phyloP scores from a whole-genome alignment of 768 basidiomycete genomes.

The Auricularia sp. region DNA sequence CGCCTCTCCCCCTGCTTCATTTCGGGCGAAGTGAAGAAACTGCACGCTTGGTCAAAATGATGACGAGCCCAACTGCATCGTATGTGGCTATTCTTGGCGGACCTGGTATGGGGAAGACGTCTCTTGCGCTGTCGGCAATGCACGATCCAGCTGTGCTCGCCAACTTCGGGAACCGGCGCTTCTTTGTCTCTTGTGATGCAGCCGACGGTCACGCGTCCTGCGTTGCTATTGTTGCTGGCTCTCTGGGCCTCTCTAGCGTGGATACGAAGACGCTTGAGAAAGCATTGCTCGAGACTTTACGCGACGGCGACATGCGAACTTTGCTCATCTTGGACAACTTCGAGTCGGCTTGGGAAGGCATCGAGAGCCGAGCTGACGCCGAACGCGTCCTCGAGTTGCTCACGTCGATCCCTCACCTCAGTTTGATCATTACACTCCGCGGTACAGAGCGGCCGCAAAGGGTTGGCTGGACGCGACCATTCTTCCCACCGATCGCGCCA shows the following conservation, averaged over 20 bases:
- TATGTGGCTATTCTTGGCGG: conserved; percentile 14
- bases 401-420: neutral
- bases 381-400: neutral
- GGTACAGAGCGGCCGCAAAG: neutral
- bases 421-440: neutral
- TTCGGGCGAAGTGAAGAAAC: neutral
- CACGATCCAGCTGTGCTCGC: conserved; percentile 15
- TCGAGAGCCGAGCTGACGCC: neutral
- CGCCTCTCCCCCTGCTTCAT: neutral
- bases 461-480: neutral
- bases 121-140: conserved; percentile 25
- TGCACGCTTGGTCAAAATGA: neutral
- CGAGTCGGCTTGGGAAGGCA: neutral
- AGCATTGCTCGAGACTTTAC: neutral
- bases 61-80: neutral
- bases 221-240: neutral
- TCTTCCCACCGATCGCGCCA: neutral
- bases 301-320: conserved; percentile 10
- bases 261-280: neutral
- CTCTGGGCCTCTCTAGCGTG: neutral
- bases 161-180: conserved; percentile 16
- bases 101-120: conserved; percentile 33
- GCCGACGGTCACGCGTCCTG: neutral
- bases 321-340: neutral
- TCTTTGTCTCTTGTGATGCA: conserved; percentile 26